Evolutionary conservation across 2,329 filamentous ascomycete species (phyloP), one percentile per base, ranked within the genome.

Genomic region (Nemania serpens): DNA sequence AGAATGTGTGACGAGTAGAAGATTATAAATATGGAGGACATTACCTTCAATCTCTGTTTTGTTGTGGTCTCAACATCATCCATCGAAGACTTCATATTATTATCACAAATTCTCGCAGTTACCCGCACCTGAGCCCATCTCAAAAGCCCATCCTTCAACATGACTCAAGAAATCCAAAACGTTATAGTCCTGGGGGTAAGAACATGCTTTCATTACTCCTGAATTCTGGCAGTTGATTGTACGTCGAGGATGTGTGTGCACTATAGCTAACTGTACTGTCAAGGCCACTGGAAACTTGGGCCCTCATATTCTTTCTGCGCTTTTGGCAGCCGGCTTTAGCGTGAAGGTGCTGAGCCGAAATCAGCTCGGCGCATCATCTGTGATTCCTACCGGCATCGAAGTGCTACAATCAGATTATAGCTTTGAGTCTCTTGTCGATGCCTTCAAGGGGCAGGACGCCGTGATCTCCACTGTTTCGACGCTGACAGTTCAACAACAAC

Each of bases 361-460:
- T 13, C 41, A 43, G 17, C 17, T 15, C 17, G 17, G 17, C 5
- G 6, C 41, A 20, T 17, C 41, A 17, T 11, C 41, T 43, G n/a
- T 10, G 9, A 10, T 43, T 9, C 41, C 17, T 2, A 20, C 3
- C 17, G 33, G 33, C n/a, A 25, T 49, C 47, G 33, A 25, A 22
- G 34, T 37, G 18, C 17, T 39, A 7, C 34, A 41, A 33, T 39
- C 34, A 25, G 48, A 50, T n/a, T 37, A 50, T 6, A 50, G 34
- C 48, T 50, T 50, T 15, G 9, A 33, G 11, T 37, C 48, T n/a
- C 48, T 50, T 25, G 48, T 22, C 17, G 33, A 53, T 13, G 50
- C 39, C 13, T 55, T 55, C 52, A 29, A 18, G 25, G 39, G 39
- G 1, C 55, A 58, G n/a, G 55, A 58, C 15, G 55, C 55, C 7